A percentile compares a stretch with the other conserved stretches of the same genome.
These are phyloP conservation scores for Globisporangium spiculum DNA, from an alignment of 352 stramenopile genomes.

Conservation along the genomic window DNA sequence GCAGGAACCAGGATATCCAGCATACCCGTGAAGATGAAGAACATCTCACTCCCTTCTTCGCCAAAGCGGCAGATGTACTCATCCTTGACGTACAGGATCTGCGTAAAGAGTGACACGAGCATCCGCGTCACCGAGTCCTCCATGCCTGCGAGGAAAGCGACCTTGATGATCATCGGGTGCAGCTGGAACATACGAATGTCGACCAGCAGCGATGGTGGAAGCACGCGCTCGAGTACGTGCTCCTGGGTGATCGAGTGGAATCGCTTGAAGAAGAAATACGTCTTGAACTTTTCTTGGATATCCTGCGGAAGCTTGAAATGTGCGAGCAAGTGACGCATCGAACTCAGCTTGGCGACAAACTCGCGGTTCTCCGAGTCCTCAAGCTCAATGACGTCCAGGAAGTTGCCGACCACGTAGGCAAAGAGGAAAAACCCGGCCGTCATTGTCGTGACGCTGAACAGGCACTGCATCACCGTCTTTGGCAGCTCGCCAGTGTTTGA, in stretches of 20 bases:
- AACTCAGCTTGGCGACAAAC: slow-evolving; percentile 59
- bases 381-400: slow-evolving; percentile 54
- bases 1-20: slow-evolving; percentile 51
- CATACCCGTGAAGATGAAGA: slow-evolving; percentile 59
- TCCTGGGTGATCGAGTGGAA: slow-evolving; percentile 72
- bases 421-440: slow-evolving; percentile 62
- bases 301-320: slow-evolving; percentile 47
- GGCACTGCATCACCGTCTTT: slow-evolving; percentile 39
- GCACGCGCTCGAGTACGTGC: slow-evolving; percentile 45
- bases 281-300: slow-evolving; percentile 57
- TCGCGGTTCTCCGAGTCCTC: slow-evolving; percentile 56
- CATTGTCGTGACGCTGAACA: slow-evolving; percentile 61
- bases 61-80: slow-evolving; percentile 56
- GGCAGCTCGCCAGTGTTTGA: slow-evolving; percentile 52
- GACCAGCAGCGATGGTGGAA: slow-evolving; percentile 53
- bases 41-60: slow-evolving; percentile 65
- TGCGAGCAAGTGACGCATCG: slow-evolving; percentile 40
- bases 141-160: slow-evolving; percentile 59
- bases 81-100: slow-evolving; percentile 53
- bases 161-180: slow-evolving; percentile 66
- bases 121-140: slow-evolving; percentile 52
- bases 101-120: slow-evolving; percentile 55
- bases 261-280: slow-evolving; percentile 65
- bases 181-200: slow-evolving; percentile 68
- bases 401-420: slow-evolving; percentile 58